phyloP scores from a whole-genome alignment of 1,139 yeast species.

The Scheffersomyces quercinus region DNA sequence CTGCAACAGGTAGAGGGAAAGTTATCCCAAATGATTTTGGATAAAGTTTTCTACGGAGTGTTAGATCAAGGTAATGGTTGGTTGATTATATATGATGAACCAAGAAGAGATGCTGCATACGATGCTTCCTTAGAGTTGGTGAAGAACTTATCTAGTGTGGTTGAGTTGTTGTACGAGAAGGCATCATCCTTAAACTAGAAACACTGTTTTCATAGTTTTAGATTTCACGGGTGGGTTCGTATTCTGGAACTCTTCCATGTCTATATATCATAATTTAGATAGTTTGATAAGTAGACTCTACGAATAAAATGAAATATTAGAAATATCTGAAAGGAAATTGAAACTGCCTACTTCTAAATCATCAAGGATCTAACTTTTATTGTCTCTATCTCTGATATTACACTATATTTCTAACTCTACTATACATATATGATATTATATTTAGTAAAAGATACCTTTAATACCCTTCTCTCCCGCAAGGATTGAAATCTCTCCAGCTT shows the following conservation, averaged over 20 bases:
- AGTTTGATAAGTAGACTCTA: too few species aligned
- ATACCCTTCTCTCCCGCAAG: constrained; percentile 44
- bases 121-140: constrained; percentile 86
- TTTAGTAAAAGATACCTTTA: constrained; percentile 27
- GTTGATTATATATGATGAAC: constrained; percentile 89
- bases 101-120: constrained; percentile 84
- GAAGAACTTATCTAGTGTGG: constrained; percentile 83
- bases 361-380: too few species aligned
- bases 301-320: too few species aligned
- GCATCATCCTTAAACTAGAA: constrained; percentile 71
- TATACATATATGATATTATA: background rate
- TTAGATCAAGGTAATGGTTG: constrained; percentile 98
- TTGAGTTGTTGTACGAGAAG: constrained; percentile 89
- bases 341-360: too few species aligned
- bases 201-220: background rate
- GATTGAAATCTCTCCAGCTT: constrained; percentile 59
- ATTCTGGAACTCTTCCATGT: too few species aligned
- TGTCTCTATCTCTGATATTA: too few species aligned
- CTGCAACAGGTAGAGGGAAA: constrained; percentile 91
- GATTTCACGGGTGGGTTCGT: too few species aligned
- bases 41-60: constrained; percentile 91
- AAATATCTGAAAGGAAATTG: too few species aligned
- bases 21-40: constrained; percentile 93
- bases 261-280: too few species aligned
- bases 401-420: too few species aligned